Evolutionary conservation across 2,329 filamentous ascomycete genomes (phyloP), one percentile per base, ranked within the genome.

Genomic region (Phoma sp.): DNA sequence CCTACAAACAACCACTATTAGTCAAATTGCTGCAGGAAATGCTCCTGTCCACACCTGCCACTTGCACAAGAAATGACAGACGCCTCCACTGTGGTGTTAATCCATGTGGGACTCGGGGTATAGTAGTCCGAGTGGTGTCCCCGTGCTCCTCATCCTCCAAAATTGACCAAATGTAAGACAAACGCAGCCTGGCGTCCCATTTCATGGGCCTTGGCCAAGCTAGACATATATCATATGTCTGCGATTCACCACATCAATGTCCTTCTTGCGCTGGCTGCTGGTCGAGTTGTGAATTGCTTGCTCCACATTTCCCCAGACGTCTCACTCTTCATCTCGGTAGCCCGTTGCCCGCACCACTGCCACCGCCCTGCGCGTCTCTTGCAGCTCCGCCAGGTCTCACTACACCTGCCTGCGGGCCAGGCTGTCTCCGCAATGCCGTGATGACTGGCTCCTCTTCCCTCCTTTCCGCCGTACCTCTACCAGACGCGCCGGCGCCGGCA

Each of bases 381-480:
- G 39, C 5, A 32, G 18, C 53, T 9, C 51, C 57, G 42, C 55
- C 57, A 32, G 43, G 26, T 10, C 60, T 57, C 28, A 54, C 43
- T 7, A 54, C 53, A 10, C 52, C 45, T 7, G 42, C 48, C 20
- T 62, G 65, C 32, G 66, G 64, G 23, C 69, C 70, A 9, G 66
- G 67, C 57, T 68, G 65, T 48, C 71, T 70, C 51, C 66, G 65
- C 57, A 74, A 53, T 18, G 71, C 71, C 42, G 70, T 21, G 39
- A 62, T 48, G 4, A 72, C 61, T 7, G 71, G 70, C 43, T 72
- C 71, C 7, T 69, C 64, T 2, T 49, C 37, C 39, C 62, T 60
- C 17, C 51, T 54, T 42, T 49, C 51, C 14, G 30, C 40, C 11
- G 21, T 36, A 14, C 18, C 46, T 25, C 59, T 53, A 17, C 53